phyloP scores from a whole-genome alignment of 306 rosid species.

The Gleditsia sinensis region DNA sequence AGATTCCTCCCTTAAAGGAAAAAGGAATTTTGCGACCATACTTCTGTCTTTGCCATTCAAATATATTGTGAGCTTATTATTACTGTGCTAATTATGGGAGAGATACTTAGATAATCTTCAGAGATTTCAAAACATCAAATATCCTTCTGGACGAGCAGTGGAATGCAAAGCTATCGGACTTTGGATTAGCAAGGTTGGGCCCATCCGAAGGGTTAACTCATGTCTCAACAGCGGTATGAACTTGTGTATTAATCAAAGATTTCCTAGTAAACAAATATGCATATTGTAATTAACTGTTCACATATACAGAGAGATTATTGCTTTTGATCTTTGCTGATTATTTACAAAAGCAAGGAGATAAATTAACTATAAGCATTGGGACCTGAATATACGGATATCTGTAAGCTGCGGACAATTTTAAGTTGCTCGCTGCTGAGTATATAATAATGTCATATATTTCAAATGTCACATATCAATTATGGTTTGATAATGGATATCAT shows the following conservation, averaged over 20 bases:
- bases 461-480: constrained; percentile 9
- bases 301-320: constrained; percentile 14
- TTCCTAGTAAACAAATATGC: too few relatives aligned
- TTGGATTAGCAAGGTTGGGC: constrained; percentile 96
- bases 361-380: not conserved
- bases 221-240: constrained; percentile 94
- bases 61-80: constrained; percentile 25
- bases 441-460: constrained; percentile 9
- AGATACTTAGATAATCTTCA: constrained; percentile 74
- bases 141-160: constrained; percentile 92
- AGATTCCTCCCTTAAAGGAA: not conserved
- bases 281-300: constrained; percentile 22
- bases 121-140: constrained; percentile 97
- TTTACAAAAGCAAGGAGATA: constrained; percentile 5
- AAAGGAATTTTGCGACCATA: not conserved
- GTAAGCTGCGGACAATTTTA: not conserved
- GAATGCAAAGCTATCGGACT: constrained; percentile 96
- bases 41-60: not conserved
- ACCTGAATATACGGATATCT: constrained; percentile 1
- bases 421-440: not conserved
- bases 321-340: not conserved
- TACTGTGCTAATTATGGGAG: constrained; percentile 31
- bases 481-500: constrained; percentile 15
- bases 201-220: constrained; percentile 94
- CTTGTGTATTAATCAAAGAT: constrained; percentile 21